A percentile compares a stretch with the other conserved stretches of the same genome.
These are phyloP conservation scores for Penicillium coprophilum DNA, from an alignment of 495 filamentous ascomycete genomes.

Conservation along the genomic window DNA sequence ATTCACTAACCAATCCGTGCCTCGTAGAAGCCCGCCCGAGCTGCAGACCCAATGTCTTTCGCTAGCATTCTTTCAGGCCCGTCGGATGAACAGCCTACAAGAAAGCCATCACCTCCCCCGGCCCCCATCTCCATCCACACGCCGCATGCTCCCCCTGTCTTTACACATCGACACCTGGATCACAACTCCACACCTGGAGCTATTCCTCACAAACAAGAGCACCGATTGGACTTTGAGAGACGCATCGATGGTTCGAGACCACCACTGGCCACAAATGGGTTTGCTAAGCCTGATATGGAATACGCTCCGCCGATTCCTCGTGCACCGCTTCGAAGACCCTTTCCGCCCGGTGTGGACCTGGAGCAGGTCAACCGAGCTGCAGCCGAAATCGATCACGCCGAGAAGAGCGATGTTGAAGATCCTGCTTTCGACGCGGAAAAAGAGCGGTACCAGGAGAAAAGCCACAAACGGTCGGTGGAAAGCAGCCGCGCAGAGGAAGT, in stretches of 20 bases:
- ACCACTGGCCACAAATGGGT: slow-evolving; percentile 20
- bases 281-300: slow-evolving; percentile 15
- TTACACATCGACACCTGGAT: slow-evolving; percentile 26
- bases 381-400: slow-evolving; percentile 63
- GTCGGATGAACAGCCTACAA: slow-evolving; percentile 57
- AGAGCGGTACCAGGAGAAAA: slow-evolving; percentile 51
- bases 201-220: slow-evolving; percentile 34
- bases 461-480: slow-evolving; percentile 60
- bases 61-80: slow-evolving; percentile 82
- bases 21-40: slow-evolving; percentile 61
- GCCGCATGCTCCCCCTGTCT: slow-evolving; percentile 18
- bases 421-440: slow-evolving; percentile 61
- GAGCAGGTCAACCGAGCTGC: slow-evolving; percentile 65
- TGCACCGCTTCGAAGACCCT: slow-evolving; percentile 21
- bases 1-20: slow-evolving; percentile 7
- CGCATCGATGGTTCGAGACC: slow-evolving; percentile 13
- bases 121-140: slow-evolving; percentile 25
- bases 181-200: slow-evolving; percentile 25
- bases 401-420: slow-evolving; percentile 65
- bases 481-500: slow-evolving; percentile 55
- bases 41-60: slow-evolving; percentile 85
- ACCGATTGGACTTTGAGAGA: slow-evolving; percentile 28
- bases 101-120: slow-evolving; percentile 38
- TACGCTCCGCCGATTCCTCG: slow-evolving; percentile 2
- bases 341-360: slow-evolving; percentile 49